Conservation (phyloP, 352 stramenopile species). For the Pythium graminicola region DNA sequence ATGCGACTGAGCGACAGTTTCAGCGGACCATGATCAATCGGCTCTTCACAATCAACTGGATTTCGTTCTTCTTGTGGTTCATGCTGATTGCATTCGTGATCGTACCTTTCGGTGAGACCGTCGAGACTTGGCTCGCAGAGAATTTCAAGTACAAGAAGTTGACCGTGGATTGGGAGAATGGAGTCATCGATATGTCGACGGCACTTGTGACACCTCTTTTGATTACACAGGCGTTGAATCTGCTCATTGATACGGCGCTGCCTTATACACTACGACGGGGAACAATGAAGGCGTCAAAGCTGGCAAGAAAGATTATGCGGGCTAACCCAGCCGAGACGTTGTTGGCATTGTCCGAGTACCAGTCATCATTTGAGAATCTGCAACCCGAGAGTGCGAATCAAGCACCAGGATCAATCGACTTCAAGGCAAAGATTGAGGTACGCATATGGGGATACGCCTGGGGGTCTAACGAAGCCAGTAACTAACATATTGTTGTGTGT, state of each 20-base stretch:
- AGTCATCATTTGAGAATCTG: constrained; percentile 73
- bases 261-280: constrained; percentile 59
- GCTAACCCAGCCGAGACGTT: constrained; percentile 77
- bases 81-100: constrained; percentile 86
- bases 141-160: constrained; percentile 81
- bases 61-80: constrained; percentile 88
- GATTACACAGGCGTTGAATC: constrained; percentile 80
- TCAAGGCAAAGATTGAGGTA: constrained; percentile 82
- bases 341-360: constrained; percentile 72
- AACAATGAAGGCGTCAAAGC: constrained; percentile 61
- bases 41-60: constrained; percentile 86
- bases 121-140: constrained; percentile 71
- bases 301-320: constrained; percentile 74
- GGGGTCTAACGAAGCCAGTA: too few relatives aligned
- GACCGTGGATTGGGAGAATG: constrained; percentile 75
- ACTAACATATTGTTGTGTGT: background rate
- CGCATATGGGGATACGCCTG: too few relatives aligned
- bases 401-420: constrained; percentile 37
- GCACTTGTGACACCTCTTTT: constrained; percentile 78
- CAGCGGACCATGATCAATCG: constrained; percentile 82
- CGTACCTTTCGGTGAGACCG: constrained; percentile 70
- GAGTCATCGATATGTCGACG: constrained; percentile 84
- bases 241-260: constrained; percentile 76
- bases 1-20: constrained; percentile 73
- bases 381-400: constrained; percentile 25